Conservation (phyloP, 495 filamentous ascomycete genomes). For the Glutinoglossum americanum region DNA sequence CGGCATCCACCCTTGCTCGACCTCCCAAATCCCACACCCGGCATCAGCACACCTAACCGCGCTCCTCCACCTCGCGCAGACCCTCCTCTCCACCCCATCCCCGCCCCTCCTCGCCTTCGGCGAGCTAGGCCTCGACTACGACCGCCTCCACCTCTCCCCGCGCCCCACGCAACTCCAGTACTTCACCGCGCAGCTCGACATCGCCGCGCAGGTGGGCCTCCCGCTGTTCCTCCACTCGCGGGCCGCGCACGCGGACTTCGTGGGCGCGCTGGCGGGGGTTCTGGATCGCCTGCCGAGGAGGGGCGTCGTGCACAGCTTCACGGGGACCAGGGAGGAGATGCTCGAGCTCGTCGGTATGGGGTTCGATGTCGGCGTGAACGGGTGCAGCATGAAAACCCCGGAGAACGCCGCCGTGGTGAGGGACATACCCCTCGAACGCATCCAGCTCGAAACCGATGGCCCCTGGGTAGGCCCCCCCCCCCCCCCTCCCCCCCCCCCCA, state of each 20-base stretch:
- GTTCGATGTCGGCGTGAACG: slow-evolving; percentile 71
- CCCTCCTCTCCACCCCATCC: slow-evolving; percentile 27
- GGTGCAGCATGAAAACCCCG: slow-evolving; percentile 78
- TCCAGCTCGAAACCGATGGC: slow-evolving; percentile 89
- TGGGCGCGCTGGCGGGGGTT: slow-evolving; percentile 31
- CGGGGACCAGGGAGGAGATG: slow-evolving; percentile 70
- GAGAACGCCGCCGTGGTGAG: slow-evolving; percentile 69
- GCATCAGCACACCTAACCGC: slow-evolving; percentile 23
- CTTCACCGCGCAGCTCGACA: slow-evolving; percentile 57
- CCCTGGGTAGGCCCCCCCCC: too few relatives aligned
- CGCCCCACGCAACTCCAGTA: slow-evolving; percentile 64
- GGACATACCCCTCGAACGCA: slow-evolving; percentile 43
- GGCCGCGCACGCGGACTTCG: slow-evolving; percentile 66
- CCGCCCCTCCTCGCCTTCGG: slow-evolving; percentile 58
- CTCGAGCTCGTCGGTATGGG: slow-evolving; percentile 47
- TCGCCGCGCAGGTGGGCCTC: slow-evolving; percentile 50
- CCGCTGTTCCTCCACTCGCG: slow-evolving; percentile 83
- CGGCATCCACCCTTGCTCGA: slow-evolving; percentile 77
- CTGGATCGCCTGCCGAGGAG: slow-evolving; percentile 38
- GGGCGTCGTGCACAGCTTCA: slow-evolving; percentile 81
- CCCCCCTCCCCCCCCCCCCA: too few relatives aligned
- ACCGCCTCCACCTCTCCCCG: slow-evolving; percentile 57
- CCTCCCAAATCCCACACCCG: slow-evolving; percentile 44
- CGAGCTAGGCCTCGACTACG: slow-evolving; percentile 92
- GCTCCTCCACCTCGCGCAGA: slow-evolving; percentile 28